Evolutionary conservation across 768 basidiomycete genomes (phyloP).

Genomic region (Tricholoma sp.): DNA sequence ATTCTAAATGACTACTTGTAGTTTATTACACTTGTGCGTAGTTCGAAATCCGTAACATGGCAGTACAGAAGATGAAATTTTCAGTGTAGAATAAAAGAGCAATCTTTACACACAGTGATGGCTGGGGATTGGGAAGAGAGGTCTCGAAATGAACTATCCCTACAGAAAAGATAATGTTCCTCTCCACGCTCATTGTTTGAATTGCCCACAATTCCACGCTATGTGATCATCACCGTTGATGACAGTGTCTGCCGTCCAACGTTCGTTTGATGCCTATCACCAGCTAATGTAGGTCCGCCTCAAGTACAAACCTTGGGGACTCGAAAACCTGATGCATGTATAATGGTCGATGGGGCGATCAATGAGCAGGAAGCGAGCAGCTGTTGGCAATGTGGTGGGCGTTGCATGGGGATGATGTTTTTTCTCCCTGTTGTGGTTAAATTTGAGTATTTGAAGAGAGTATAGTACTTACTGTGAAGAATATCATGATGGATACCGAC

Average conservation of each 20-base stretch:
- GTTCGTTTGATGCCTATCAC: background rate
- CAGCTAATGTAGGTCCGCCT: background rate
- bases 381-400: background rate
- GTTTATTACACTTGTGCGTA: background rate
- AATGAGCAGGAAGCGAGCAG: background rate
- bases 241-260: background rate
- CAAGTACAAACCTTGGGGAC: background rate
- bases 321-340: background rate
- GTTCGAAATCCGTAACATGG: background rate
- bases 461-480: background rate
- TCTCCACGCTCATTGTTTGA: background rate
- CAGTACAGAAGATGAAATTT: background rate
- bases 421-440: background rate
- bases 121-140: background rate
- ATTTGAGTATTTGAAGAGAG: background rate
- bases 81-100: background rate
- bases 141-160: background rate
- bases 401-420: too few species aligned
- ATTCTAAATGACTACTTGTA: background rate
- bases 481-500: background rate
- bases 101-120: background rate
- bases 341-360: background rate
- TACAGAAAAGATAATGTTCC: background rate
- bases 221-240: background rate
- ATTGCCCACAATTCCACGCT: background rate